Evolutionary conservation across 1,284 basidiomycete genomes (phyloP), one percentile per base, ranked within the genome.

Genomic region (Leucoagaricus sp.): DNA sequence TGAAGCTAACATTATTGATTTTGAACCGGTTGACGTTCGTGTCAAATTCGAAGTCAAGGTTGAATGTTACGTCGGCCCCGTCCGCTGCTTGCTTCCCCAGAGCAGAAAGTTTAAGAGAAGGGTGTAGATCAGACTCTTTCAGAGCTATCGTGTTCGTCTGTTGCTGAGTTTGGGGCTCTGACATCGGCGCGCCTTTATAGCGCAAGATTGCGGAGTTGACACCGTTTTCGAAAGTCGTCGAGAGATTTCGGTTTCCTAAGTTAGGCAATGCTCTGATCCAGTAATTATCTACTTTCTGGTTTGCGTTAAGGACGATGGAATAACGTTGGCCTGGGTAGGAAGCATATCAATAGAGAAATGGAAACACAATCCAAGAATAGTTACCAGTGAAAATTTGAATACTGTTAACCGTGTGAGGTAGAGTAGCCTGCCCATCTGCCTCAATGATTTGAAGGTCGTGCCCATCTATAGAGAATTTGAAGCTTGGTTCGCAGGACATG

Each of bases 221-320:
- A 0, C 71, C 70, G n/a, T 63, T 64, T 1, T 42, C 55, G 60
- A 75, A 78, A 1, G 67, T 69, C 2, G 62, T 59, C 1, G 64
- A 45, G 4, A 59, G 46, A 19, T 55, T 56, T 6, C 55, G 31
- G 1, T 60, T 61, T 4, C 67, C 70, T 23, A 61, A 56, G 55
- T 69, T 73, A 0, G 79, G 76, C 21, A 72, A 64, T 1, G 77
- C 73, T 8, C 76, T 74, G 33, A 80, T 76, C 78, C 75, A 80
- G 59, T 80, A 80, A 60, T 79, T 78, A 38, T 60, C 68, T 7
- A 76, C 63, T 0, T 69, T 49, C 57, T 77, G 69, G 57, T 75
- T 68, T 3, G 77, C 75, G 13, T 66, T 63, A 6, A 78, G 50
- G 21, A 76, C 61, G 42, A 75, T 67, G 5, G 75, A 77, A 51